Base-by-base conservation (phyloP, 176 grass and related monocot species). In the Triticum urartu region DNA sequence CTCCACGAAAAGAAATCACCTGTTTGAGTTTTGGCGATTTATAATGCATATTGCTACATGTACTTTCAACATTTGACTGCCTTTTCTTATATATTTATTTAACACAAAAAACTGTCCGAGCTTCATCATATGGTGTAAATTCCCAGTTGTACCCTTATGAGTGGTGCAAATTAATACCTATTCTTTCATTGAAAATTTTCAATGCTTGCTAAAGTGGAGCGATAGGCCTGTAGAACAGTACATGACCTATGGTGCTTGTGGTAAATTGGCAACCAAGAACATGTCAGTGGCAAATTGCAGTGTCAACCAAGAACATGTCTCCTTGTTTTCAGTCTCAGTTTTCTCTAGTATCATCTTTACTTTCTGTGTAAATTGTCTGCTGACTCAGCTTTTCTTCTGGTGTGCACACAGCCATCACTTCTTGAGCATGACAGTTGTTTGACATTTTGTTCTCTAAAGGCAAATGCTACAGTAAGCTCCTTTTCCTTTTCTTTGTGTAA, bases 361-460 rank as follows among this genome's bases (percentile, higher is more conserved):
- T 81, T 85, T 66, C 48, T 67, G 52, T 52, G 32, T 30, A 54
- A 90, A 82, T 54, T 30, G 11, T 62, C 40, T 82, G 50, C 20
- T 91, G 38, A 67, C 45, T 77, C 68, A 60, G 54, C 78, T 86
- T 86, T 75, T 86, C 39, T 76, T 64, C 65, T 20, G n/a, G 32
- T 90, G 71, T 72, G 32, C 69, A 58, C 86, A 64, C 88, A 98
- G 95, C 78, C 88, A 15, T 87, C 83, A 68, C 79, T 86, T 85
- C 40, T 92, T 73, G 86, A 95, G 84, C 79, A 89, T 82, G 81
- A 87, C 74, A 78, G 79, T 82, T 84, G 54, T 79, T 83, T 98
- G 56, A 59, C 88, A 79, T 93, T 98, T 91, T 91, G 87, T 87
- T 82, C 91, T 82, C 86, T 52, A n/a, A 91, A 90, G 84, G 64